Conservation (phyloP, 106 monocot species). For the Cymbidium sinense region DNA sequence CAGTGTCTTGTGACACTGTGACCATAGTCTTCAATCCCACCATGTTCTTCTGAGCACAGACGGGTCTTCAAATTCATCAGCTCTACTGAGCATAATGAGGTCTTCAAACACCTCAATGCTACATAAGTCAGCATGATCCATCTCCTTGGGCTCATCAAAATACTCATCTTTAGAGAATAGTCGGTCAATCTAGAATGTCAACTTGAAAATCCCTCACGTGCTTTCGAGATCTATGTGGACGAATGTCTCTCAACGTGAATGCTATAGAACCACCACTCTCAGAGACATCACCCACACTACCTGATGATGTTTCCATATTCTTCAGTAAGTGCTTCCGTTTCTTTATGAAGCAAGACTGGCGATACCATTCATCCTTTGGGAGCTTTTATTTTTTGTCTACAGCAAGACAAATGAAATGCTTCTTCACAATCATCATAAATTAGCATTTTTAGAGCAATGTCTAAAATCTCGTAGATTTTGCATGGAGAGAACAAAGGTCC, state of each 20-base stretch:
- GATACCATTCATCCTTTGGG: constrained; percentile 60
- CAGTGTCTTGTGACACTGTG: too few relatives aligned
- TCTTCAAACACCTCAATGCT: too few relatives aligned
- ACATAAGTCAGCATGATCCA: too few relatives aligned
- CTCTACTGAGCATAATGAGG: too few relatives aligned
- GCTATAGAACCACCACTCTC: constrained; percentile 29
- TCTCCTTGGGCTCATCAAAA: too few relatives aligned
- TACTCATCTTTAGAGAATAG: constrained; percentile 51
- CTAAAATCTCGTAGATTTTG: constrained; percentile 41
- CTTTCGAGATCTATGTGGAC: constrained; percentile 33
- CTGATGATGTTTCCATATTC: constrained; percentile 16
- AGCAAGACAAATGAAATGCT: constrained; percentile 74
- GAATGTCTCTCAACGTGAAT: too few relatives aligned
- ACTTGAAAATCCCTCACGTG: constrained; percentile 77
- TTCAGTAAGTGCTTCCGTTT: constrained; percentile 25
- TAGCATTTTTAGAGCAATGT: constrained; percentile 46
- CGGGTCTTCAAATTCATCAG: too few relatives aligned
- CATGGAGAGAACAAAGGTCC: constrained; percentile 26
- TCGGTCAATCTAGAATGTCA: constrained; percentile 60
- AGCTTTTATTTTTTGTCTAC: constrained; percentile 34
- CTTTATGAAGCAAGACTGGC: too few relatives aligned
- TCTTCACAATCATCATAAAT: constrained; percentile 85
- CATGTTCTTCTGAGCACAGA: too few relatives aligned
- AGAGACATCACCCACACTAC: constrained; percentile 6
- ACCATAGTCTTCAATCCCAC: too few relatives aligned